Conservation (phyloP, 306 rosid species). For the Cucumis cinereus region DNA sequence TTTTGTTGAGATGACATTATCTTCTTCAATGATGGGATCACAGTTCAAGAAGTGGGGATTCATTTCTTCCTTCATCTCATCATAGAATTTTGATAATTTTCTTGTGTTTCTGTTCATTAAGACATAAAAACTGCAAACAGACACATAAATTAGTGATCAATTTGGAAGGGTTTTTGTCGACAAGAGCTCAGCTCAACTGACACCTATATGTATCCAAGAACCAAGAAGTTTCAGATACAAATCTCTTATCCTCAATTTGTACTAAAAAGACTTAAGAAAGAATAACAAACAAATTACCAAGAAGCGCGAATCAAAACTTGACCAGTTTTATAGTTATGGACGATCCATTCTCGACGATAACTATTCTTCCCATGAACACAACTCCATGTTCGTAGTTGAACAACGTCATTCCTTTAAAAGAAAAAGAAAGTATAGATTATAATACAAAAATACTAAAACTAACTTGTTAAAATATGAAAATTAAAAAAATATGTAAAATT, state of each 20-base stretch:
- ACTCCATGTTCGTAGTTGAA: neutral
- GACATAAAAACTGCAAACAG: constrained; percentile 3
- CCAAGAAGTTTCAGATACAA: too few relatives aligned
- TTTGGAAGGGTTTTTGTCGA: neutral
- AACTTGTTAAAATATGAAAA: too few relatives aligned
- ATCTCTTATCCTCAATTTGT: too few relatives aligned
- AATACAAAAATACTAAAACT: too few relatives aligned
- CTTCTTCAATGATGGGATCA: constrained; percentile 10
- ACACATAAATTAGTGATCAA: neutral
- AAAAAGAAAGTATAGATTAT: too few relatives aligned
- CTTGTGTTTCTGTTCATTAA: constrained; percentile 17
- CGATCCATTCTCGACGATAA: neutral
- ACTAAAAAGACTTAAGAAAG: too few relatives aligned
- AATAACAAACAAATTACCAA: neutral
- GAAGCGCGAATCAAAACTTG: neutral
- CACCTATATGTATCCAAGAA: too few relatives aligned
- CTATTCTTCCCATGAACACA: neutral
- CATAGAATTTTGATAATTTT: constrained; percentile 5
- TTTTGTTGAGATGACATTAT: neutral
- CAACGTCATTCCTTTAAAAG: constrained; percentile 8
- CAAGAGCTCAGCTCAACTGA: too few relatives aligned
- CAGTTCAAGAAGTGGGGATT: neutral
- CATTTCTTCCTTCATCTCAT: constrained; percentile 10
- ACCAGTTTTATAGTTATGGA: neutral
- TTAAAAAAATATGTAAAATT: too few relatives aligned